A percentile compares a stretch with the other conserved stretches of the same genome.
phyloP scores from a whole-genome alignment of 495 filamentous ascomycete species.

The Collariella sp. region DNA sequence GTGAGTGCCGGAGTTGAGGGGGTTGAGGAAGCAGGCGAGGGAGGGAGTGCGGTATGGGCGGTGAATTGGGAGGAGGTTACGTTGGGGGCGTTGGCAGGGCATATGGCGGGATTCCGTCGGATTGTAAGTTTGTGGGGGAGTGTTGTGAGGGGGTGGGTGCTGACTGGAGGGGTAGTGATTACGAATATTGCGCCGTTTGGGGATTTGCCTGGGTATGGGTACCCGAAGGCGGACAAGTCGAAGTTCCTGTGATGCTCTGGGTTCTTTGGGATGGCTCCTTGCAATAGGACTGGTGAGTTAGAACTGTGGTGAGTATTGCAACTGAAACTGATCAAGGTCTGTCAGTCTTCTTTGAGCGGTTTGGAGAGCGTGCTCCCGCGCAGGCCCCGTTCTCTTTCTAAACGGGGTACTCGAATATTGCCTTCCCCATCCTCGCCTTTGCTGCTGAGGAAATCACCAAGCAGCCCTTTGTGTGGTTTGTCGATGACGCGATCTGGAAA shows the following conservation, averaged over 20 bases:
- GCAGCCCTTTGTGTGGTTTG: conserved; percentile 22
- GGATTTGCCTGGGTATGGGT: conserved; percentile 23
- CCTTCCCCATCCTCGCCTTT: conserved; percentile 31
- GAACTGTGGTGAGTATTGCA: not conserved
- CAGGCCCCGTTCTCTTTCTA: conserved; percentile 27
- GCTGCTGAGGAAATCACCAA: conserved; percentile 32
- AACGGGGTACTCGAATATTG: conserved; percentile 37
- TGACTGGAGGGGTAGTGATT: conserved; percentile 14
- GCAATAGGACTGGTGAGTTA: conserved; percentile 16
- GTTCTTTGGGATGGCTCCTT: conserved; percentile 22
- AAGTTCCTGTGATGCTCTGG: conserved; percentile 28
- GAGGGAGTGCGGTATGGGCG: conserved; percentile 22
- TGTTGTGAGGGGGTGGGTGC: no score
- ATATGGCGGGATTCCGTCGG: conserved; percentile 30
- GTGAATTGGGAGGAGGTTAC: conserved; percentile 35
- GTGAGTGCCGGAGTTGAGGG: conserved; percentile 35
- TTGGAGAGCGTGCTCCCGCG: conserved; percentile 29
- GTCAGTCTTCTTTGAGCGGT: conserved; percentile 26
- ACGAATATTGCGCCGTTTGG: conserved; percentile 23
- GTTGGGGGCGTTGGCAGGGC: conserved; percentile 30
- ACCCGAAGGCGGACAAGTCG: conserved; percentile 21
- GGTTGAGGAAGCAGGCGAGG: conserved; percentile 20
- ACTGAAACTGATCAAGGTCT: not conserved
- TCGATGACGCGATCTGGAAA: conserved; percentile 28
- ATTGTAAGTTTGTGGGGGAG: conserved; percentile 18